Evolutionary conservation across 768 basidiomycete genomes (phyloP), one percentile per base, ranked within the genome.

Genomic region (Neoboletus subvelutipes): DNA sequence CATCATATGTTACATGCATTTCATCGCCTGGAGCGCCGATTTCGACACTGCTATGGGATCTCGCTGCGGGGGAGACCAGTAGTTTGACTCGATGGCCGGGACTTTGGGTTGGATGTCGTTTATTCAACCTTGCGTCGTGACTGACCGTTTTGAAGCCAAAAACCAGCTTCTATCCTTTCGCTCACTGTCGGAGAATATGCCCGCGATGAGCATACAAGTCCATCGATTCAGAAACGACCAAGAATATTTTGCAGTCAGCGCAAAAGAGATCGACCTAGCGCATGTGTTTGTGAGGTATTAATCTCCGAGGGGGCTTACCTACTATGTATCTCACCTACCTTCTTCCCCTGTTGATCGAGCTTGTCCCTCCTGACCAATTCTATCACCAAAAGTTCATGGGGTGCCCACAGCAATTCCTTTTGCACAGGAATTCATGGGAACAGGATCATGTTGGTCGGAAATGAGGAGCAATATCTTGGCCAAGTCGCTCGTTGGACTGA

Each of bases 361-460:
- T 4, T n/a, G 28, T 52, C 10, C 41, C 41, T 50, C 51, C 46
- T 33, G 36, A 11, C 13, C 24, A 41, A 36, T 45, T 29, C 31
- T 43, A 33, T 31, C 17, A 20, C 36, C 24, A 18, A 58, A 42
- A 13, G 20, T 15, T 48, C 36, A 11, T 29, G n/a, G 17, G 15
- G 11, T 52, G 28, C 9, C 24, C 52, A 60, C 56, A 58, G 54
- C 53, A 61, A 45, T 29, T 31, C 26, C 22, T 43, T 34, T 56
- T 22, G 33, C 61, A 66, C 61, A 63, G 64, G 54, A 51, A 59
- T 52, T 26, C 31, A 47, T 17, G 31, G 50, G 36, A 1, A 49
- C 45, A n/a, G 22, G 49, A 56, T 43, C 39, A 58, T 45, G n/a
- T 29, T 29, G 5, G 34, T 31, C 54, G 52, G 42, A 51, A 28